Evolutionary conservation across 495 filamentous ascomycete species (phyloP), one percentile per base, ranked within the genome.

Genomic region (Penicillium flavigenum): DNA sequence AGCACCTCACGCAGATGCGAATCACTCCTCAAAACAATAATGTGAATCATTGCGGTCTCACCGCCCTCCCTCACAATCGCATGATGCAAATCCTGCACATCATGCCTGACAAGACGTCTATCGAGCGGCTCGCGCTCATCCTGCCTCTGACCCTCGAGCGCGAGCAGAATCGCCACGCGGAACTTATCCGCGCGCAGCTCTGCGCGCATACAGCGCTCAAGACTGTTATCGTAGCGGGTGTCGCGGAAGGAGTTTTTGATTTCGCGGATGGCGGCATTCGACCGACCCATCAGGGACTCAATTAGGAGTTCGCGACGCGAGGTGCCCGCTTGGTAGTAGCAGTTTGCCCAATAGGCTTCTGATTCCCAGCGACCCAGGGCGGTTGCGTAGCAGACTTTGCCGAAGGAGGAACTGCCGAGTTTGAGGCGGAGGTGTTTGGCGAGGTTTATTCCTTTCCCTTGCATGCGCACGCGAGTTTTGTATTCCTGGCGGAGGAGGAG

Each of bases 321-420:
- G 61, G 88, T 90, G 59, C 90, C 87, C 36, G 88, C 87, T 68
- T 98, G 94, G 75, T 98, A 98, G 86, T 92, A 98, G 73, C 90
- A 96, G 65, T 98, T 98, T 45, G 95, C 93, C 91, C 94, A 98
- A 78, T 94, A 97, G 2, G 90, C 92, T 70, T 98, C 94, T 51
- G 83, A 86, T 76, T 97, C 94, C 88, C 91, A 98, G 45, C 84
- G 80, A 3, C 95, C 94, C 1, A 98, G 83, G 10, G 94, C 93
- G 7, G 89, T 91, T 5, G 90, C 88, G 68, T 96, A 98, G 64
- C 85, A 88, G 10, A 88, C 86, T 70, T 98, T 98, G 72, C 91
- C 91, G 55, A 97, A 87, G 52, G 73, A 62, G 64, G 90, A 90
- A 63, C 86, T 84, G 14, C 87, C 83, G 9, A 88, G 80, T 44